Evolutionary conservation across 768 basidiomycete species (phyloP), one percentile per base, ranked within the genome.

Genomic region (Tricholoma hemisulphureum): DNA sequence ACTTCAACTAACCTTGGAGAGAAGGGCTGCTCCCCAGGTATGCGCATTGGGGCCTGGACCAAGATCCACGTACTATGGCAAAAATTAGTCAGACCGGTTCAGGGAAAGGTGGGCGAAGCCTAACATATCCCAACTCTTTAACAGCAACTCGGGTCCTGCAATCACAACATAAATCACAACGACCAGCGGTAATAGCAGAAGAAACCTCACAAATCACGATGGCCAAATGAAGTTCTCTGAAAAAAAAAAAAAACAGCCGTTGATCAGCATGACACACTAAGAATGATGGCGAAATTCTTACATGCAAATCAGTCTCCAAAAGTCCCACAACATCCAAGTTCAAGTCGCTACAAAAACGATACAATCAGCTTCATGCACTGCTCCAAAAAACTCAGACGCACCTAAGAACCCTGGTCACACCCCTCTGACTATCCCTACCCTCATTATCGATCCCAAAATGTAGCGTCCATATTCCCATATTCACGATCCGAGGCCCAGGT

Each of bases 1-100:
- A 11, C 18, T 53, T 34, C 16, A 16, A 20, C 16, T 10, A 57
- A 83, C 90, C 77, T 94, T 93, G 3, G 91, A 91, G 2, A 95
- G 74, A 2, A 95, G 75, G 5, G 80, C 85, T 24, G 88, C 89
- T 49, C 93, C 93, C 93, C 93, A 95, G 0, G 93, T 95, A 66
- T 95, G 93, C 51, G 85, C 76, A 66, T 91, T 89, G 2, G 93
- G 92, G 37, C 91, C 91, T 3, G 93, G 94, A 2, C 94, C 94
- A 13, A 93, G 76, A 65, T 96, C 94, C 4, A 93, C 89, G 67
- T 94, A 85, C 91, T 94, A 61, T 21, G 52, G 10, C 32, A 20
- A 20, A 45, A n/a, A 11, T n/a, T 32, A 59, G 56, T 48, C 35
- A 55, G 57, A 20, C 37, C 21, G 10, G 49, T 24, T 6, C 8